Evolutionary conservation across 768 basidiomycete genomes (phyloP), one percentile per base, ranked within the genome.

Genomic region (Rhodotorula kratochvilovae): DNA sequence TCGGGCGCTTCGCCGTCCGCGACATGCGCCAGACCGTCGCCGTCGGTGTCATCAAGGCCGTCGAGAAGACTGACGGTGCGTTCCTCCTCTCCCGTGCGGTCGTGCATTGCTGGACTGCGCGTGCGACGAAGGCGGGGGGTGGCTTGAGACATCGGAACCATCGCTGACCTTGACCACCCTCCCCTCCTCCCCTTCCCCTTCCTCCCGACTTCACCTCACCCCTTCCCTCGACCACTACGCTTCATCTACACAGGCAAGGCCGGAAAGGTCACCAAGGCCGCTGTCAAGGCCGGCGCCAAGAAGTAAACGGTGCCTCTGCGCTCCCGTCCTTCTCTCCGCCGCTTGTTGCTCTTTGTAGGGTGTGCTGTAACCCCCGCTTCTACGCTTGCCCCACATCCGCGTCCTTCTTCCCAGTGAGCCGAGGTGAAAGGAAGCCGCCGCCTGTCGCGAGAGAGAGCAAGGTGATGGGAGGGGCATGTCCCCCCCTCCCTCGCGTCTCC

Each of bases 1-100:
- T 99, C 76, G 95, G 96, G 86, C 94, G 95, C 82, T 95, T 95
- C 84, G 93, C 93, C 80, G 93, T 96, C 82, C 93, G 93, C 89
- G 93, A 96, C 86, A 96, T 97, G 94, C 90, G 94, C 82, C 94
- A 97, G 85, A 96, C 95, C 74, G 95, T 99, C 75, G 78, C 78
- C 29, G 78, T 78, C 70, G 78, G 78, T 68, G 76, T 96, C 85
- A 96, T 98, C 87, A 97, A 96, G 86, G 87, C 88, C 72, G 93
- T 96, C 75, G 92, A 95, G 65, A 95, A 94, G 88, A 86, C 91
- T 76, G 92, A 94, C 69, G 93, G 56, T 57, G 56, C 21, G 56
- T 39, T 19, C 54, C 11, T 19, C 10, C 53, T 31, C 15, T 46
- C 45, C 21, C 45, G 2, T 23, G 45, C 19, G 15, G 43, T 46